Evolutionary conservation across 1,139 yeast genomes (phyloP), one percentile per base, ranked within the genome.

Genomic region (Nematodospora anomalae): DNA sequence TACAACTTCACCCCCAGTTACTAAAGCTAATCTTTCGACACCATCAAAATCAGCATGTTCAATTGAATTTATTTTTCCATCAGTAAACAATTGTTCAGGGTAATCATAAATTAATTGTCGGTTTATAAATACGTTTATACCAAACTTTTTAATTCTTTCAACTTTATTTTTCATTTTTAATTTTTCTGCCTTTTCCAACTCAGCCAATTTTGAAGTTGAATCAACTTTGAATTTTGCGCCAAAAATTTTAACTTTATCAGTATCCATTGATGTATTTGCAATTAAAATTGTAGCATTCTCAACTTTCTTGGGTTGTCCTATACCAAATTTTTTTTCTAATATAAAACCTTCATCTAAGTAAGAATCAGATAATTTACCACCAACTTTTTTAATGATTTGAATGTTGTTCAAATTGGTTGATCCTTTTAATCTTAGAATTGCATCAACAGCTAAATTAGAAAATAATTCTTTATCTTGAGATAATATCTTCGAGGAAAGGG

Each of bases 1-100:
- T 3, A 84, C 96, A 39, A 94, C 97, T 67, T 92, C 98, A 53
- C 96, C 98, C 35, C 98, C 98, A 5, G 97, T 90, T 16, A 90
- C 98, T 33, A 92, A 72, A 4, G 98, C 96, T 50, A 92, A 76
- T 59, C 98, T 82, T 69, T 92, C 98, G 41, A 92, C 89, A 52
- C 98, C 99, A 57, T 88, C 98, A 52, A 94, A 94, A 63, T 94
- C 99, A 14, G 98, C 98, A 57, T 94, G 98, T 66, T 92, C 98
- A 47, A 92, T 88, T 23, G 97, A 82, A 64, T 88, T 90, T 53
- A 92, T 85, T 40, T 83, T 80, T 30, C 88, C 65, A 53, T 92
- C 98, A 5, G 95, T 78, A 57, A 92, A 87, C 49, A 92, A 72
- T 62, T 88, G 97, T 65, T 92, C 98, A 21, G 99, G 98, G 76